Evolutionary conservation across 2,329 filamentous ascomycete species (phyloP).

Genomic region (Bretziella fagacearum): DNA sequence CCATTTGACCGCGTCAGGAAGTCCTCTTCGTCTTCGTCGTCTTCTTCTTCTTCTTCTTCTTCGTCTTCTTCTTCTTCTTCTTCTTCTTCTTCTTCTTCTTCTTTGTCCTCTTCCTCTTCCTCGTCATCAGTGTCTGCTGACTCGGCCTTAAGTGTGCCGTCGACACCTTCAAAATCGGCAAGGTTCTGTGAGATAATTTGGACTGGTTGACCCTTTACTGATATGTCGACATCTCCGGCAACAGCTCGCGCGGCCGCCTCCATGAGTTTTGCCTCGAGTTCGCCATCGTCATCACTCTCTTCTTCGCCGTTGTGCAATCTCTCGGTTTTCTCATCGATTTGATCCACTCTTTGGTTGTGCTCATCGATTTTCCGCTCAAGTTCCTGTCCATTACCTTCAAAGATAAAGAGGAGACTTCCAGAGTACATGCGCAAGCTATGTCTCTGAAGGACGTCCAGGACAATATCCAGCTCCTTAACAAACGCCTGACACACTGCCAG

Average conservation of each 20-base stretch:
- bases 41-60: conserved; percentile 18
- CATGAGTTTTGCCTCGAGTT: conserved; percentile 18
- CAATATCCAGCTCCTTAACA: conserved; percentile 32
- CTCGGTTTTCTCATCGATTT: conserved; percentile 31
- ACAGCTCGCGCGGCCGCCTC: conserved; percentile 40
- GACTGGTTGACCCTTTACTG: conserved; percentile 15
- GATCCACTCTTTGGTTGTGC: conserved; percentile 32
- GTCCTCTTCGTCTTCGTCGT: conserved; percentile 33
- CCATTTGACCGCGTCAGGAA: conserved; percentile 30
- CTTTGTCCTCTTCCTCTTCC: conserved; percentile 16
- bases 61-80: conserved; percentile 25
- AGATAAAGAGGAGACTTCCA: conserved; percentile 43
- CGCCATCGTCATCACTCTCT: conserved; percentile 23
- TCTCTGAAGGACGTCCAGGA: conserved; percentile 35
- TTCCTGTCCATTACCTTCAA: conserved; percentile 43
- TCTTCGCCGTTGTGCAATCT: conserved; percentile 26
- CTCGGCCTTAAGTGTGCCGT: too few species aligned
- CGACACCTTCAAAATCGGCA: conserved; percentile 10
- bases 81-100: conserved; percentile 33
- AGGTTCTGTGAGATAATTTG: not conserved
- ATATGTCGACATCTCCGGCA: conserved; percentile 26
- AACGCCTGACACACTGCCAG: conserved; percentile 38
- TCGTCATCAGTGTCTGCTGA: too few species aligned
- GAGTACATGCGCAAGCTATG: conserved; percentile 50
- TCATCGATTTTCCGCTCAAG: conserved; percentile 36